phyloP scores from a whole-genome alignment of 768 basidiomycete genomes.

The Mycena polygramma region DNA sequence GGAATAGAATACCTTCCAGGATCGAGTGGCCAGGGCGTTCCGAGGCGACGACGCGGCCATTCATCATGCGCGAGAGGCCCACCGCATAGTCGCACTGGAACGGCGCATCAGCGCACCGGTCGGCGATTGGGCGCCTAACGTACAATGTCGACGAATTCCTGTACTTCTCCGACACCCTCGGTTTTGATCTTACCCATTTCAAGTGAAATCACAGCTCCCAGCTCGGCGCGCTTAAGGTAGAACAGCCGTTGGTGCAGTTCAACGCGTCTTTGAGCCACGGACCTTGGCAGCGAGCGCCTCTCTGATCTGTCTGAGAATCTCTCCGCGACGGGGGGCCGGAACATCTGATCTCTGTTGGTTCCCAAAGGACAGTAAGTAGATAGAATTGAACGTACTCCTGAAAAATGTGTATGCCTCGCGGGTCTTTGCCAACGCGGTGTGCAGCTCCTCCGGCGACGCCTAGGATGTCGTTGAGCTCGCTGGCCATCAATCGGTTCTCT shows the following conservation, averaged over 20 bases:
- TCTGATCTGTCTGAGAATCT: constrained; percentile 89
- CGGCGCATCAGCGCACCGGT: constrained; percentile 16
- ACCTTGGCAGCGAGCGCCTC: constrained; percentile 86
- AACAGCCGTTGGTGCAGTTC: constrained; percentile 30
- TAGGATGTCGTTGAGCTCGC: constrained; percentile 43
- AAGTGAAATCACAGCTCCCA: constrained; percentile 87
- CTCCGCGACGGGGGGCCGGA: constrained; percentile 90
- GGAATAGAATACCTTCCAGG: constrained; percentile 73
- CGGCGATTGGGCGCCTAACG: constrained; percentile 45
- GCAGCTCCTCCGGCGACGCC: constrained; percentile 82
- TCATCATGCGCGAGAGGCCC: constrained; percentile 95
- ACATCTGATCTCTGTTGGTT: constrained; percentile 53
- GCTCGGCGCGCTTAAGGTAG: constrained; percentile 70
- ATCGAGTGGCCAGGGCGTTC: constrained; percentile 94
- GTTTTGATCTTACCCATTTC: constrained; percentile 94
- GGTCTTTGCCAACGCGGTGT: constrained; percentile 74
- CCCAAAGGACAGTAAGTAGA: constrained; percentile 1
- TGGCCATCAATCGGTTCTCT: constrained; percentile 6
- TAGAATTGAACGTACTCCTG: constrained; percentile 57
- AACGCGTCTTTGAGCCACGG: constrained; percentile 30
- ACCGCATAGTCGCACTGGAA: constrained; percentile 93
- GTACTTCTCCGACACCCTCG: constrained; percentile 94
- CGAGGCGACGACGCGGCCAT: constrained; percentile 87
- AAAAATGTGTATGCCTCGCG: constrained; percentile 81
- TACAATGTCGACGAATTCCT: constrained; percentile 96